Evolutionary conservation across 352 stramenopile species (phyloP).

Genomic region (Pseudoperonospora humuli): DNA sequence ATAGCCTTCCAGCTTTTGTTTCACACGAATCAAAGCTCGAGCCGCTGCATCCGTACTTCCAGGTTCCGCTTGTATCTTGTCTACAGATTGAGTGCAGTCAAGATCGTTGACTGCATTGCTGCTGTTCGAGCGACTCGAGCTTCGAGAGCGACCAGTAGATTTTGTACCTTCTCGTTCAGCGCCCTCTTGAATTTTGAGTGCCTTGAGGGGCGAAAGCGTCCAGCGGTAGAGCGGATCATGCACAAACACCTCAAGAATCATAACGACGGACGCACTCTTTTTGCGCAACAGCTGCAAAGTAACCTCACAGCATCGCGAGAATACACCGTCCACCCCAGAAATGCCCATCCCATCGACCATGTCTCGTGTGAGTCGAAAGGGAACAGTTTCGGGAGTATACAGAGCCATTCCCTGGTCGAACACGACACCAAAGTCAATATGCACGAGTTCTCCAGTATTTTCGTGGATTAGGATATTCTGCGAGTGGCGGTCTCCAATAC

Average conservation of each 20-base stretch:
- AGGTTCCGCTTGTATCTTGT: constrained; percentile 25
- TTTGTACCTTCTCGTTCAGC: constrained; percentile 18
- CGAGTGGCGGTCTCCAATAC: constrained; percentile 98
- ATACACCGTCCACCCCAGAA: constrained; percentile 93
- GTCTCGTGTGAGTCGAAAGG: constrained; percentile 98
- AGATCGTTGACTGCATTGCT: constrained; percentile 4
- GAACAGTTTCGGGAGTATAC: constrained; percentile 95
- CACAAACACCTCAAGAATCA: constrained; percentile 98
- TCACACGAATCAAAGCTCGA: constrained; percentile 92
- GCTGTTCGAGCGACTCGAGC: constrained; percentile 18
- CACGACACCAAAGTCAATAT: constrained; percentile 99
- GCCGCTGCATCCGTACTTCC: constrained; percentile 81
- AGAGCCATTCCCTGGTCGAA: constrained; percentile 97
- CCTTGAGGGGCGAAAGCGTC: constrained; percentile 90
- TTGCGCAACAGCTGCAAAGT: constrained; percentile 89
- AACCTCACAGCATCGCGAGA: constrained; percentile 91
- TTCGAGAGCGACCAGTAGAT: constrained; percentile 6
- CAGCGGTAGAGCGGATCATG: constrained; percentile 99
- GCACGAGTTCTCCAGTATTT: constrained; percentile 95
- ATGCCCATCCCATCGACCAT: constrained; percentile 99
- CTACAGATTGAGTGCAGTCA: constrained; percentile 8
- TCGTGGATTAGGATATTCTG: constrained; percentile 99
- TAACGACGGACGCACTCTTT: constrained; percentile 92
- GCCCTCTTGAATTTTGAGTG: constrained; percentile 65
- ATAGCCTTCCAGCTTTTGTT: constrained; percentile 98